phyloP scores from a whole-genome alignment of 257 asterid genomes.

The Fraxinus anomala region DNA sequence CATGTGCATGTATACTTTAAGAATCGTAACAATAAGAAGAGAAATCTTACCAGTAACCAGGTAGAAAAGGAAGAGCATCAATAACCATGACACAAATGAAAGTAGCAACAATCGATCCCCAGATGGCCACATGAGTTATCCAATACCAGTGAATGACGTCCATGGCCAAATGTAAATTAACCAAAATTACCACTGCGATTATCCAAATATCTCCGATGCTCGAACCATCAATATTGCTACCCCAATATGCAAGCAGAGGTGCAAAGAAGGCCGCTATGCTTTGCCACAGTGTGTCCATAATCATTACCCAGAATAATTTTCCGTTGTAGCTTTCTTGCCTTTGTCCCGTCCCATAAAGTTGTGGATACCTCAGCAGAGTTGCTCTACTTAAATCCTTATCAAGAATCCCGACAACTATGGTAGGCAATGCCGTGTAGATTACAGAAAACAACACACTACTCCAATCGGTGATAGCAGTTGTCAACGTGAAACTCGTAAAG shows the following conservation, averaged over 20 bases:
- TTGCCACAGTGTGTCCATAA: constrained; percentile 91
- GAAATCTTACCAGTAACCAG: constrained; percentile 82
- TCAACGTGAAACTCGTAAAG: constrained; percentile 77
- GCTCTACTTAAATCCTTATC: constrained; percentile 85
- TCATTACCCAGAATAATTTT: constrained; percentile 73
- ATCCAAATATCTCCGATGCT: constrained; percentile 95
- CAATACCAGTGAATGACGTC: constrained; percentile 86
- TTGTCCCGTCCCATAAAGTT: constrained; percentile 91
- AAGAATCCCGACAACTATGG: constrained; percentile 77
- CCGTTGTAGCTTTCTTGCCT: constrained; percentile 79
- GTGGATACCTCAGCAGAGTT: constrained; percentile 74
- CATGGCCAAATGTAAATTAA: constrained; percentile 88
- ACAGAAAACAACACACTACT: constrained; percentile 90
- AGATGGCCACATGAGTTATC: constrained; percentile 75
- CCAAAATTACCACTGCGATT: constrained; percentile 79
- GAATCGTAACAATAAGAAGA: not conserved
- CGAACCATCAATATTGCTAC: constrained; percentile 61
- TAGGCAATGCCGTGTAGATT: constrained; percentile 81
- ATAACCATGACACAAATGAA: constrained; percentile 73
- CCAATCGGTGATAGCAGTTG: constrained; percentile 95
- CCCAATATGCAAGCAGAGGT: constrained; percentile 81
- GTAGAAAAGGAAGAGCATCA: constrained; percentile 61
- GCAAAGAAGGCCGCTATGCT: constrained; percentile 70
- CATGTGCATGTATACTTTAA: not conserved
- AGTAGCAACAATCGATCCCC: constrained; percentile 93